Evolutionary conservation across 768 basidiomycete genomes (phyloP), one percentile per base, ranked within the genome.

Genomic region (Termitomyces sp.): DNA sequence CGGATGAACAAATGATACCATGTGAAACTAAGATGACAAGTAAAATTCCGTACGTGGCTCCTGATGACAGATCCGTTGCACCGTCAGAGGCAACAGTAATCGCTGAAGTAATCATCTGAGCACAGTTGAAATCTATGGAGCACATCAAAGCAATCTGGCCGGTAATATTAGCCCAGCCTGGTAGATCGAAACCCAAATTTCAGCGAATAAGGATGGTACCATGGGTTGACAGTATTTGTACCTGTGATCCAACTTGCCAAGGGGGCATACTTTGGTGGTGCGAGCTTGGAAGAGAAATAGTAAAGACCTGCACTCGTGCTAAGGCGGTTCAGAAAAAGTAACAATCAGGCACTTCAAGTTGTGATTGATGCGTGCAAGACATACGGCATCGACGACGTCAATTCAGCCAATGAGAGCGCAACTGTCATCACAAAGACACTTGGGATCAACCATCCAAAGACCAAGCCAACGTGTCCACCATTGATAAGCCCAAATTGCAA

Each of bases 231-330:
- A 6, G 26, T 8, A 6, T 16, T 32, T 8, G 11, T 13, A 57
- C 74, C 83, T 47, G 83, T 85, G 53, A 85, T 78, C 83, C 83
- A 85, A 61, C 85, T 84, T 1, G 85, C 82, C 52, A 90, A 70
- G 7, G 86, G 76, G 3, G 84, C 77, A 55, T 83, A 82, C 63
- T 78, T 75, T 6, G 77, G 76, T 1, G 86, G 85, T 2, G 88
- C 88, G 45, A 90, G 69, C 65, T 86, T 89, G 0, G 88, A 85
- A 2, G 88, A 86, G 69, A 89, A 90, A 68, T 89, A 90, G 67
- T 90, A 90, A 18, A 90, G 73, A 0, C 88, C 88, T 7, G 88
- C 88, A 60, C 88, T 90, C 24, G 88, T 90, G 53, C 88, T 90
- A 44, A 10, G 53, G 13, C 20, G 26, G 54, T 43, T 16, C 51